Evolutionary conservation across 495 filamentous ascomycete species (phyloP).

Genomic region (Talaromyces adpressus): DNA sequence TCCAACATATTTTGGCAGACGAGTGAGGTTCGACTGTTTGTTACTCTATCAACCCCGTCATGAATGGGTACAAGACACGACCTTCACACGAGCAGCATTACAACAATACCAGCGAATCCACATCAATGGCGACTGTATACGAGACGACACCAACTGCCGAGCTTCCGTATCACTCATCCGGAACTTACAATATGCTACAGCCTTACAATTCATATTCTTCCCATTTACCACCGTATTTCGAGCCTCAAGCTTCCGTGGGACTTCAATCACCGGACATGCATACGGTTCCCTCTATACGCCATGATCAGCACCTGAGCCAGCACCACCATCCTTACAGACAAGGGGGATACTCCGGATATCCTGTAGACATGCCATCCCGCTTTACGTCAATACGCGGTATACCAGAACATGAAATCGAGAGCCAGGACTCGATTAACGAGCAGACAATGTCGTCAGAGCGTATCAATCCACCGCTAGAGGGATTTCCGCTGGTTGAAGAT

Average conservation of each 20-base stretch:
- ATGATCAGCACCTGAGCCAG: neutral
- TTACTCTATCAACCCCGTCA: constrained; percentile 1
- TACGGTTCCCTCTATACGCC: neutral
- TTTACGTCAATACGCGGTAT: constrained; percentile 6
- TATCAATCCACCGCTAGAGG: constrained; percentile 36
- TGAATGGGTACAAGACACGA: constrained; percentile 10
- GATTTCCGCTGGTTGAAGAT: constrained; percentile 45
- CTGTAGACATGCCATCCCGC: constrained; percentile 21
- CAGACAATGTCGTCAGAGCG: constrained; percentile 37
- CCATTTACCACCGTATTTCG: constrained; percentile 1
- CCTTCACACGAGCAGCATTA: constrained; percentile 5
- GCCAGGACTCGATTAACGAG: constrained; percentile 38
- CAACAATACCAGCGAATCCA: neutral
- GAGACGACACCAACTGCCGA: constrained; percentile 6
- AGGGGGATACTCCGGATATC: constrained; percentile 29
- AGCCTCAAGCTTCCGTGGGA: neutral
- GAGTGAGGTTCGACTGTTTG: neutral
- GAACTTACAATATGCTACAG: constrained; percentile 5
- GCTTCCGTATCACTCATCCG: constrained; percentile 7
- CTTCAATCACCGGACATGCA: neutral
- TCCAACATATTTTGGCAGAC: neutral
- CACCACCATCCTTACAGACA: constrained; percentile 1
- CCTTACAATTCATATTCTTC: constrained; percentile 10
- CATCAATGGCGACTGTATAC: constrained; percentile 5
- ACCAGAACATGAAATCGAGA: constrained; percentile 34